phyloP scores from a whole-genome alignment of 257 asterid species.

The Orobanche coerulescens region DNA sequence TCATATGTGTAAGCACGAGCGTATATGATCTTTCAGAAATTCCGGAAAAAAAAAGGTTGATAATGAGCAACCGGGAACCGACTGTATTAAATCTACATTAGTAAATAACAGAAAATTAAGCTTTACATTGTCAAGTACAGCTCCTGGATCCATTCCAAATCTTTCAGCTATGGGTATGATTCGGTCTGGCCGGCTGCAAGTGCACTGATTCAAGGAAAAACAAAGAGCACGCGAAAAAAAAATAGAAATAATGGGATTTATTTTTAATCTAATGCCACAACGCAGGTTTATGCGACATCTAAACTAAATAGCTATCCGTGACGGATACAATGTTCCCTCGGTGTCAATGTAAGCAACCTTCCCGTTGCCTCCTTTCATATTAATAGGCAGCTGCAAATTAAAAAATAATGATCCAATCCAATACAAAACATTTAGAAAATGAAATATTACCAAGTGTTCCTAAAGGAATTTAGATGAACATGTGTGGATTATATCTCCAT shows the following conservation, averaged over 20 bases:
- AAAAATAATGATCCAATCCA: background rate
- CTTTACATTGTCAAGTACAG: slow-evolving; percentile 89
- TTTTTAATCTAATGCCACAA: background rate
- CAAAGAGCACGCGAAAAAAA: background rate
- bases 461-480: background rate
- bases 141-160: slow-evolving; percentile 98
- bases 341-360: slow-evolving; percentile 96
- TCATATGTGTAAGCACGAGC: slow-evolving; percentile 99
- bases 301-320: background rate
- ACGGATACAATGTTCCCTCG: slow-evolving; percentile 97
- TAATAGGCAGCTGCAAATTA: slow-evolving; percentile 73
- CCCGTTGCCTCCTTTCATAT: slow-evolving; percentile 94
- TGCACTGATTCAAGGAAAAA: slow-evolving; percentile 34
- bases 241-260: background rate
- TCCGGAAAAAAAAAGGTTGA: background rate
- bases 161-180: slow-evolving; percentile 96
- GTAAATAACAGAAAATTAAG: slow-evolving; percentile 17
- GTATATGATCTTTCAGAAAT: slow-evolving; percentile 60
- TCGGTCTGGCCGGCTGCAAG: slow-evolving; percentile 87
- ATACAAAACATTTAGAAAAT: background rate
- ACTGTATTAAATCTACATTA: background rate
- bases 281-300: background rate
- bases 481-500: background rate
- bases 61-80: slow-evolving; percentile 16
- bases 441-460: slow-evolving; percentile 1